Evolutionary conservation across 176 grass and related monocot genomes (phyloP).

Genomic region (Ensete ventricosum): DNA sequence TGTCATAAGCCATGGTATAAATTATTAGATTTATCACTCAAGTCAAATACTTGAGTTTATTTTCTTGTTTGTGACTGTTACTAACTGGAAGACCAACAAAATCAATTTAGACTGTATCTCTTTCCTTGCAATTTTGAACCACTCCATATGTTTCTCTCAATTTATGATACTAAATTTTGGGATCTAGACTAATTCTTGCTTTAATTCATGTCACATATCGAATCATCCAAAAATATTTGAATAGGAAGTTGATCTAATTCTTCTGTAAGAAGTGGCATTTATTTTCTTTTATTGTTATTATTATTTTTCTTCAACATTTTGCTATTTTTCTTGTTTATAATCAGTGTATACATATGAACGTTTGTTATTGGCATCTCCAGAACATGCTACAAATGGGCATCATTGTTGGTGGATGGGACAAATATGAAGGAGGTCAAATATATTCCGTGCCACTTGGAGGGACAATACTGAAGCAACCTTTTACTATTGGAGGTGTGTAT

Average conservation of each 20-base stretch:
- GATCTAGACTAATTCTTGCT: neutral
- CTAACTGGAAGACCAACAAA: neutral
- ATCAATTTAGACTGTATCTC: neutral
- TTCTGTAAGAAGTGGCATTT: neutral
- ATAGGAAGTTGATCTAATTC: neutral
- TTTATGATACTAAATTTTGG: neutral
- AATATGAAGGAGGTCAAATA: constrained; percentile 94
- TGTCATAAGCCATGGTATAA: too few species aligned
- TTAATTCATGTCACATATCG: neutral
- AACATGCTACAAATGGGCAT: constrained; percentile 94
- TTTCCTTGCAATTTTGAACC: neutral
- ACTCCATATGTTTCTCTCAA: neutral
- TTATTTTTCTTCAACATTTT: neutral
- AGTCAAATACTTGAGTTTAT: neutral
- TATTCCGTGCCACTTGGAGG: constrained; percentile 86
- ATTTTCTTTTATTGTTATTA: neutral
- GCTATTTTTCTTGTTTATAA: neutral
- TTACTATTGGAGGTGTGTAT: constrained; percentile 82
- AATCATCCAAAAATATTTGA: neutral
- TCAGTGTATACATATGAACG: too few species aligned
- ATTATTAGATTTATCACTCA: too few species aligned
- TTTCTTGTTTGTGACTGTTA: neutral
- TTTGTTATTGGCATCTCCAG: constrained; percentile 15
- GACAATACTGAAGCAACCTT: constrained; percentile 74
- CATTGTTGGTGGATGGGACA: constrained; percentile 97